Evolutionary conservation across 1,139 yeast species (phyloP).

Genomic region (Pichia sp.): DNA sequence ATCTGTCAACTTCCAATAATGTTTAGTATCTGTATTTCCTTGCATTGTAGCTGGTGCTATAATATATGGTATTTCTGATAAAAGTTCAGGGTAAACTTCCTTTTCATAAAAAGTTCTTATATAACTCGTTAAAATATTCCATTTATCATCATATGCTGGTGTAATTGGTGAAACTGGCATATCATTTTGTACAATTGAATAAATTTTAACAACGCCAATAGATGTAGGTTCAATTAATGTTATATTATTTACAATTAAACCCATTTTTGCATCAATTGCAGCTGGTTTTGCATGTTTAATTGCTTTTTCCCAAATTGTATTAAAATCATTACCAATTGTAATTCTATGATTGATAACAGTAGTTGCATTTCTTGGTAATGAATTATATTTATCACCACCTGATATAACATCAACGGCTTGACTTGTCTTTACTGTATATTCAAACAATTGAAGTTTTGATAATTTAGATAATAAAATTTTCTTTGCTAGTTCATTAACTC

Average conservation of each 20-base stretch:
- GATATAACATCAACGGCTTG: constrained; percentile 53
- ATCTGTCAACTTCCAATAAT: constrained; percentile 65
- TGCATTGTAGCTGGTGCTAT: constrained; percentile 64
- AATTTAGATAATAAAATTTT: constrained; percentile 33
- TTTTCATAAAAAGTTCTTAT: constrained; percentile 45
- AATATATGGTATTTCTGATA: constrained; percentile 35
- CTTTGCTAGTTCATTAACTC: constrained; percentile 26
- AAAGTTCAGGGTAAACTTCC: constrained; percentile 36
- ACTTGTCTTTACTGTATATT: constrained; percentile 46
- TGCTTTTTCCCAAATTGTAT: constrained; percentile 24
- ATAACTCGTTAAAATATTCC: constrained; percentile 41
- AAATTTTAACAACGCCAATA: constrained; percentile 44
- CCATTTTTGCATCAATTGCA: constrained; percentile 43
- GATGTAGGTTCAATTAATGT: constrained; percentile 29
- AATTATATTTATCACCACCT: constrained; percentile 58
- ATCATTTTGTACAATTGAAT: constrained; percentile 11
- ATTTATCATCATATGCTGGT: constrained; percentile 35
- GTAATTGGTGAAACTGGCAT: constrained; percentile 38
- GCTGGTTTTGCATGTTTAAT: constrained; percentile 31
- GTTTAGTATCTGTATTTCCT: constrained; percentile 79
- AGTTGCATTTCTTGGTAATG: constrained; percentile 46
- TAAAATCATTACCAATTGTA: constrained; percentile 37
- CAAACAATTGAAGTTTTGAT: constrained; percentile 21
- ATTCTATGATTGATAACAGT: constrained; percentile 46
- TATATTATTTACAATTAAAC: constrained; percentile 35